Base-by-base conservation (phyloP, 257 asterid species). In the Penstemon eatonii region DNA sequence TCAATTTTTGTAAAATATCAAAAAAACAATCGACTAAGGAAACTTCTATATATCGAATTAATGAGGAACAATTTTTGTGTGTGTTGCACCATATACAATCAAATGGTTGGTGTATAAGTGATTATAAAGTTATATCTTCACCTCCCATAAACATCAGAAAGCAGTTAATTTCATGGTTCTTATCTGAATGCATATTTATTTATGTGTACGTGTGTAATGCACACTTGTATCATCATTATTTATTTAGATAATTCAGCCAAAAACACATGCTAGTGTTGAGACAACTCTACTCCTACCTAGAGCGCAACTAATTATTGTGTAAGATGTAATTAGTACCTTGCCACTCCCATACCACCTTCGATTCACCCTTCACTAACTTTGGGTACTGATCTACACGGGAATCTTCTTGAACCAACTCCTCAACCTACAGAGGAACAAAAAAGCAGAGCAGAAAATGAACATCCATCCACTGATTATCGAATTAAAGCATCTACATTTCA, bases 261-360 rank as follows among this genome's bases (percentile, higher is more conserved):
- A 54, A 50, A 39, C 33, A 53, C 52, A 63, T 7, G 61, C 66
- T 63, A 45, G 2, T 43, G 63, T 42, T 6, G 25, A 64, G 51
- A 58, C 38, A 52, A 64, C 60, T 52, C 45, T 5, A 37, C 9
- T n/a, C 43, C 63, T 42, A 63, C 13, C 5, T 68, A 18, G 42
- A 41, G 39, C 15, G 65, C 15, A 47, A 50, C 15, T 39, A 19
- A 18, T 53, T 71, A 38, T 60, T 3, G 45, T 51, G 36, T 42
- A 76, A 66, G 61, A 64, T 51, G 18, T 4, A 7, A 33, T 15
- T 59, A 62, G 55, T 86, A 89, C 98, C 97, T 92, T 92, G 98
- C 97, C 98, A 92, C 84, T 92, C 98, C 96, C 93, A 92, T 38
- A 92, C 98, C 77, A 87, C 90, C 85, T 86, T 92, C 57, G 90